Evolutionary conservation across 1,284 basidiomycete genomes (phyloP).

Genomic region (Leccinum colubrinum): DNA sequence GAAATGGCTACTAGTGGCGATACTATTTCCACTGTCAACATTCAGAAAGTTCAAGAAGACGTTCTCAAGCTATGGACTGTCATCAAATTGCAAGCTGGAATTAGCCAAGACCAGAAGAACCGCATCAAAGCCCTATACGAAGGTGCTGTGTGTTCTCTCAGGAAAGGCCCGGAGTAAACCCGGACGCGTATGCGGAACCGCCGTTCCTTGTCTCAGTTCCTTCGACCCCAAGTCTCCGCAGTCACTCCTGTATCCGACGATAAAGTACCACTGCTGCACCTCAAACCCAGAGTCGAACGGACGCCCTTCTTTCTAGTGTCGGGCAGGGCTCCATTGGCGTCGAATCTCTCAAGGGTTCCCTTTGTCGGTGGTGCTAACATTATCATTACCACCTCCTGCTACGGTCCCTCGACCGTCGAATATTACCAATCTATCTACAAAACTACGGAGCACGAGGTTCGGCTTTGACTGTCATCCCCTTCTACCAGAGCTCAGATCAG

Average conservation of each 20-base stretch:
- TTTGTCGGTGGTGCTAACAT: slow-evolving; percentile 91
- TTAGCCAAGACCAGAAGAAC: slow-evolving; percentile 95
- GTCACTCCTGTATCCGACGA: slow-evolving; percentile 83
- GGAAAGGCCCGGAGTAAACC: slow-evolving; percentile 60
- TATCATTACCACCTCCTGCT: slow-evolving; percentile 95
- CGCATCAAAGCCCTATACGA: slow-evolving; percentile 97
- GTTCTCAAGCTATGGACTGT: slow-evolving; percentile 68
- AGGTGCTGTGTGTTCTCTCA: slow-evolving; percentile 85
- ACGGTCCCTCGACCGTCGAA: slow-evolving; percentile 91
- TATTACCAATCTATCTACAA: slow-evolving; percentile 98
- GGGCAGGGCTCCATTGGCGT: slow-evolving; percentile 97
- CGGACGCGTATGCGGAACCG: slow-evolving; percentile 65
- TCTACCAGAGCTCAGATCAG: slow-evolving; percentile 98
- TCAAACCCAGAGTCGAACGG: slow-evolving; percentile 94
- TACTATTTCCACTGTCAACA: slow-evolving; percentile 63
- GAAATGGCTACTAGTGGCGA: slow-evolving; percentile 88
- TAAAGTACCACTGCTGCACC: slow-evolving; percentile 91
- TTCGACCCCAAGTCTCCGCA: slow-evolving; percentile 81
- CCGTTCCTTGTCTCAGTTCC: slow-evolving; percentile 91
- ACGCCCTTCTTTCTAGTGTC: slow-evolving; percentile 95
- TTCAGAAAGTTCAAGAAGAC: slow-evolving; percentile 96
- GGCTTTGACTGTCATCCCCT: slow-evolving; percentile 94
- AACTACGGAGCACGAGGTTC: slow-evolving; percentile 93
- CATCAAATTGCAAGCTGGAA: slow-evolving; percentile 80
- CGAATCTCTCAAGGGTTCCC: slow-evolving; percentile 92